Evolutionary conservation across 306 rosid genomes (phyloP).

Genomic region (Quercus rubra): DNA sequence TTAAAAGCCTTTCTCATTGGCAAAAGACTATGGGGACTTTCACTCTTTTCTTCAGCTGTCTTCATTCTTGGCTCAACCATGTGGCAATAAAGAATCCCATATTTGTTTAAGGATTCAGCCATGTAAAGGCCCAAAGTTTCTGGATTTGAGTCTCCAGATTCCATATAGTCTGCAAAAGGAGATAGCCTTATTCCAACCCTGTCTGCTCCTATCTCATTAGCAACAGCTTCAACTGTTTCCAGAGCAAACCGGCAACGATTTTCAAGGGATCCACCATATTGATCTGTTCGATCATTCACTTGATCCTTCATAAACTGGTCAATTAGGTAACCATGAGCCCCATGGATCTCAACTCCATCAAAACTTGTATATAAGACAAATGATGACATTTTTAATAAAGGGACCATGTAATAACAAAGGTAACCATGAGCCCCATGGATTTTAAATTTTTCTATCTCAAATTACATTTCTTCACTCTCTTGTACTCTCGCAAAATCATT

Average conservation of each 20-base stretch:
- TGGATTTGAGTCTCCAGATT: conserved; percentile 33
- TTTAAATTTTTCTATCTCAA: too few relatives aligned
- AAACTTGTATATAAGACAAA: conserved; percentile 33
- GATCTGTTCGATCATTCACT: conserved; percentile 33
- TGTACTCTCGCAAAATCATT: neutral
- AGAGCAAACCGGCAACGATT: conserved; percentile 34
- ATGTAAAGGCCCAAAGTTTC: conserved; percentile 21
- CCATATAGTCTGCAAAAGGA: conserved; percentile 28
- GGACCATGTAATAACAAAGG: neutral
- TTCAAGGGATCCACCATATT: conserved; percentile 40
- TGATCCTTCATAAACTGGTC: conserved; percentile 37
- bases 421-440: neutral
- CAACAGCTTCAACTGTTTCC: conserved; percentile 28
- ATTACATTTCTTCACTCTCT: neutral
- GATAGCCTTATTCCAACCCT: conserved; percentile 33
- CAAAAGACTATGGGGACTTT: neutral
- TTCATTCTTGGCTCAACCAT: conserved; percentile 37
- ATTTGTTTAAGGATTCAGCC: conserved; percentile 25
- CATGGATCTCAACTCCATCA: conserved; percentile 44
- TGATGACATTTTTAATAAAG: too few relatives aligned
- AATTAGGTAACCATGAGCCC: conserved; percentile 38
- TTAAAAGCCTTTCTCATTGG: conserved; percentile 34
- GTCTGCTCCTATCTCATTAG: conserved; percentile 29
- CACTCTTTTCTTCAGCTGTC: neutral
- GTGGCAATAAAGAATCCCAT: conserved; percentile 34